These are phyloP conservation scores for Manihot esculenta DNA, from an alignment of 441 rosid genomes.

Conservation along the genomic window DNA sequence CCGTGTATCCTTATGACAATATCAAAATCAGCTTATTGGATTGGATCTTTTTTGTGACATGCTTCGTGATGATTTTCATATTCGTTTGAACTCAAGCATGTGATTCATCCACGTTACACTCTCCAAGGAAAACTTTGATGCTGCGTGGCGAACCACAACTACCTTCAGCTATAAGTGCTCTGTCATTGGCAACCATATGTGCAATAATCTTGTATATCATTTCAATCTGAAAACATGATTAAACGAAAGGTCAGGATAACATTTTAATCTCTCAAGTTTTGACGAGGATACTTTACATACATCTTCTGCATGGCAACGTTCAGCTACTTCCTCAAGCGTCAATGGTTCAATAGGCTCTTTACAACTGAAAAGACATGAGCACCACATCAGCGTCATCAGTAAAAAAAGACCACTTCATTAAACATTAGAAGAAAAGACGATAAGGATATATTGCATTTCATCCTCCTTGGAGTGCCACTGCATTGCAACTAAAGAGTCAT, in stretches of 20 bases:
- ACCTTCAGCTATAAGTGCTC: constrained; percentile 93
- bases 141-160: constrained; percentile 93
- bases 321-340: constrained; percentile 83
- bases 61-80: constrained; percentile 9
- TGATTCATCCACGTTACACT: constrained; percentile 72
- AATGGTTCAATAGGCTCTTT: constrained; percentile 89
- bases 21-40: too few relatives aligned
- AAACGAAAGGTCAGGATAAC: constrained; percentile 22
- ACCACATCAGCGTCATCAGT: constrained; percentile 4
- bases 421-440: background rate
- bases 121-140: constrained; percentile 80
- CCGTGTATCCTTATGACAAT: background rate
- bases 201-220: constrained; percentile 92
- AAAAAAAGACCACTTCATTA: background rate
- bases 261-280: constrained; percentile 1
- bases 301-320: constrained; percentile 87
- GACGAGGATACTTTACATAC: constrained; percentile 34
- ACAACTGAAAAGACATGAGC: constrained; percentile 49
- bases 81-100: constrained; percentile 33
- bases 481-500: background rate
- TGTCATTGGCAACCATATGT: constrained; percentile 95
- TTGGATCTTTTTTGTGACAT: constrained; percentile 17
- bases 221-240: constrained; percentile 62
- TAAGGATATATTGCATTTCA: background rate
- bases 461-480: background rate